Evolutionary conservation across 164 flowering plant species (phyloP).

Genomic region (Litsea cubeba): DNA sequence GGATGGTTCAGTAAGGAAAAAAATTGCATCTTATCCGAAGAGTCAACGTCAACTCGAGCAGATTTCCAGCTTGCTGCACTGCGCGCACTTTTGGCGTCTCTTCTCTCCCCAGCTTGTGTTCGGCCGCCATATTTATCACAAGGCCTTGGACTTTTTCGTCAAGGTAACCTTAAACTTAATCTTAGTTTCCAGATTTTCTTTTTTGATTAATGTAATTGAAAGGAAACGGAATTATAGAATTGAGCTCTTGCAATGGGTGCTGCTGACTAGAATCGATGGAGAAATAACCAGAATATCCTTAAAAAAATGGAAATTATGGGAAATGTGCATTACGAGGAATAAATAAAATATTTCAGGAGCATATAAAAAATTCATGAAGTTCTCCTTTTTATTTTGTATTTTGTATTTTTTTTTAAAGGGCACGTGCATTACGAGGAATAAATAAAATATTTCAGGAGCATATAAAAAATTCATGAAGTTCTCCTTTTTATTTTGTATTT

Average conservation of each 20-base stretch:
- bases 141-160: slow-evolving; percentile 70
- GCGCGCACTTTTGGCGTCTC: slow-evolving; percentile 70
- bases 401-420: too few relatives aligned
- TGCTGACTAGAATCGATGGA: neutral
- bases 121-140: slow-evolving; percentile 63
- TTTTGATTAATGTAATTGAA: neutral
- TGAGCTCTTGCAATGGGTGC: neutral
- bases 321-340: neutral
- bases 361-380: too few relatives aligned
- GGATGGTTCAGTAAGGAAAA: slow-evolving; percentile 42
- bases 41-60: slow-evolving; percentile 25
- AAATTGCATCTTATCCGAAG: slow-evolving; percentile 19
- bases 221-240: neutral
- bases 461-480: too few relatives aligned
- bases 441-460: neutral
- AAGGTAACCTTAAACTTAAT: slow-evolving; percentile 38
- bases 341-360: neutral
- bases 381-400: neutral
- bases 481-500: neutral
- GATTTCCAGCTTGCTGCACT: slow-evolving; percentile 77
- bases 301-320: neutral
- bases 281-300: neutral
- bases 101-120: slow-evolving; percentile 59
- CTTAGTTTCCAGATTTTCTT: neutral
- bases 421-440: neutral